Percentiles rank a stretch among this genome's conserved stretches.
Evolutionary conservation across 2,329 filamentous ascomycete genomes (phyloP).

Genomic region (Fusarium sp.): DNA sequence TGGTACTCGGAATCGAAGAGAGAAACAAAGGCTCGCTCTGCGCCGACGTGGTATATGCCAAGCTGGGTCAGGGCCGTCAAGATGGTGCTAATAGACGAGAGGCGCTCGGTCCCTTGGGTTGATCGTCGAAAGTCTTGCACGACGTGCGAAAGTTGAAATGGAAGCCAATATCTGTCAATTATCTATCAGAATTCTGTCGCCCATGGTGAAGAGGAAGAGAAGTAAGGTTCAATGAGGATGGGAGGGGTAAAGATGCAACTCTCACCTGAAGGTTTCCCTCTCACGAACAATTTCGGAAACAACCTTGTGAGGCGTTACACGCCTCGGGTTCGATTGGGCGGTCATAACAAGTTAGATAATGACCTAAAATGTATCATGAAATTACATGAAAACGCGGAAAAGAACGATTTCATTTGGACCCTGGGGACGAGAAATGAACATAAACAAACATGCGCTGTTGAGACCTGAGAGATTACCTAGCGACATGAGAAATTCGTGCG

Average conservation of each 20-base stretch:
- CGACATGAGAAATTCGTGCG: too few relatives aligned
- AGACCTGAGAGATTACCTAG: background rate
- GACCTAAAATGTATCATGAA: too few relatives aligned
- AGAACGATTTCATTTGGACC: too few relatives aligned
- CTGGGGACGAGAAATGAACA: background rate
- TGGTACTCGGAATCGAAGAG: background rate
- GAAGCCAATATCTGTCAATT: background rate
- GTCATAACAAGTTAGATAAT: background rate
- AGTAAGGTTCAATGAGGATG: too few relatives aligned
- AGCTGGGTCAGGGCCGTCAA: background rate
- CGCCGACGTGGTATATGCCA: background rate
- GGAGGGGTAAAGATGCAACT: background rate
- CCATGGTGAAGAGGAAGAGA: background rate
- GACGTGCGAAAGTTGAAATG: background rate
- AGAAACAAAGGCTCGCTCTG: conserved; percentile 9
- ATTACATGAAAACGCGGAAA: too few relatives aligned
- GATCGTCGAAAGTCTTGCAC: background rate
- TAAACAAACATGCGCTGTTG: too few relatives aligned
- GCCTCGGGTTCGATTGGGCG: background rate
- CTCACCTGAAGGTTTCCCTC: background rate
- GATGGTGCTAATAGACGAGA: background rate
- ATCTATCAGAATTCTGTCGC: background rate
- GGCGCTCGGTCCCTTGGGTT: background rate
- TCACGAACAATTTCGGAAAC: background rate
- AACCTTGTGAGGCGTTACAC: background rate